Base-by-base conservation (phyloP, 495 filamentous ascomycete genomes). In the Podospora bellae-mahoneyi region DNA sequence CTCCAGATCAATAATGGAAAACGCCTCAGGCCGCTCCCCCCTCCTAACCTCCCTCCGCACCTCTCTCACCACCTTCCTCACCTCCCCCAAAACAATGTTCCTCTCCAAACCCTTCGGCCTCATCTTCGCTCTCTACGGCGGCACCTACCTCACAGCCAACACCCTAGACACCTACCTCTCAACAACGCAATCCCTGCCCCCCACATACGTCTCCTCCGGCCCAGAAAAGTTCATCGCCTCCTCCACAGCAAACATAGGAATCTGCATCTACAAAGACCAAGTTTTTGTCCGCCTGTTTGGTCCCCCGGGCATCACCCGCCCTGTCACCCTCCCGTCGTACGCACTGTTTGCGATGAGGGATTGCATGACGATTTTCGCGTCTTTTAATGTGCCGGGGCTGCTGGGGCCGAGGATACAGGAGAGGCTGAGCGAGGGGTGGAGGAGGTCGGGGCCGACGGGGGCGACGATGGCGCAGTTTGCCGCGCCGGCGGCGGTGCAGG, bases 251-350 rank as follows among this genome's bases (percentile, higher is more conserved):
- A 98, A 98, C 79, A 91, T 98, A 82, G 84, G 88, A 5, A 87
- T 98, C 30, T 93, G 94, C 79, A 89, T 97, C 30, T 91, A 95
- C 85, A 98, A 98, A 77, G 94, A 98, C 80, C 89, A 89, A 72
- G 87, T 88, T 64, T 98, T 94, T 76, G 92, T 92, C 0, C 84
- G 86, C 65, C 83, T 97, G 66, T 98, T 97, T 78, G 92, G 92
- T 6, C 83, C 87, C 5, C 72, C 72, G 1, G 80, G 80, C 30
- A 80, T 76, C 0, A 71, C 78, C 0, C 81, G 88, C 6, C 82
- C 87, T 48, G 86, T 90, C 16, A 82, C 86, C 1, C 73, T 82
- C 63, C 83, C 85, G 15, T 91, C 90, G 34, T 96, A 93, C 78
- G 73, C 82, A 0, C 86, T 97, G 66, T 98, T 97, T 83, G 88